Evolutionary conservation across 1,284 basidiomycete species (phyloP), one percentile per base, ranked within the genome.

Genomic region (Gomphus bonarii): DNA sequence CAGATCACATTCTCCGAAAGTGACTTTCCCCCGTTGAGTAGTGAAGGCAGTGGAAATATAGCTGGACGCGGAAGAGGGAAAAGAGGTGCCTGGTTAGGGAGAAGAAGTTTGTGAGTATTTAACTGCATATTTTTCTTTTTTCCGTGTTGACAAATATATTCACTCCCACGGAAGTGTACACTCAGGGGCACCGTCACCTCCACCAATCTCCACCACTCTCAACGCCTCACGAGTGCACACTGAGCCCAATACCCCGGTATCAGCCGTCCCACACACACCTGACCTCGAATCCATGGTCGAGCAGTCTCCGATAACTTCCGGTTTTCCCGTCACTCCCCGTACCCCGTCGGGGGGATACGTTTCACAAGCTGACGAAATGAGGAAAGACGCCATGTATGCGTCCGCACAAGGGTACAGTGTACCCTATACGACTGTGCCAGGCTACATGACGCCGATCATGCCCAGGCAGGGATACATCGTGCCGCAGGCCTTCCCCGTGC

Each of bases 231-330:
- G 20, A 18, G 14, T 16, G n/a, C 33, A 46, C 40, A 28, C 36
- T 35, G 14, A 47, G 43, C 43, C 36, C 12, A 53, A 25, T 38
- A 52, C 54, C 57, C 28, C 59, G 28, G 22, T 54, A 50, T 54
- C 47, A 30, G 20, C 25, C 50, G 14, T 30, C 53, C 42, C 62
- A 52, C 33, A 47, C 55, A 59, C 61, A 53, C 54, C 61, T 47
- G 43, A 52, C 53, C 25, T 63, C 55, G 48, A 63, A 57, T 28
- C 61, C 16, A 54, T 50, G 9, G 33, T 60, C 30, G 35, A 58
- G 28, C 53, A 44, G 8, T 55, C 50, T 33, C 58, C 62, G 25
- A 54, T 61, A 25, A 59, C 59, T 16, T 51, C 59, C 31, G 60
- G 51, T 11, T 53, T 62, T 31, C 59, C 59, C 6, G 30, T 22